Evolutionary conservation across 371 early-diverging fungal species (phyloP), one percentile per base, ranked within the genome.

Genomic region (Fennellomyces sp.): DNA sequence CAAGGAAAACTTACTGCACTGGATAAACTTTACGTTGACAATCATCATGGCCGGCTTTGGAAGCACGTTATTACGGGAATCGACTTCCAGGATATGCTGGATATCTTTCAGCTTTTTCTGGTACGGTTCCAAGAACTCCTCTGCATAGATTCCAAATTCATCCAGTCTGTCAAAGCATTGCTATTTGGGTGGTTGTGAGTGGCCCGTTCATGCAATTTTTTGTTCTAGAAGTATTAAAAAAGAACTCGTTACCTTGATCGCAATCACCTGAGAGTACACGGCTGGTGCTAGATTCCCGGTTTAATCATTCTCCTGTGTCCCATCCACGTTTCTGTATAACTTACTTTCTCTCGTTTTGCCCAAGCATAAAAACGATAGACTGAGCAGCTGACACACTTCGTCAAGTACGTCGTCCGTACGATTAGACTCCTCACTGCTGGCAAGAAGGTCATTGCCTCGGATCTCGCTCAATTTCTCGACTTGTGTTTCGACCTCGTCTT

Each of bases 311-410:
- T n/a, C n/a, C n/a, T n/a, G n/a, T n/a, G n/a, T n/a, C n/a, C n/a
- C n/a, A n/a, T n/a, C n/a, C n/a, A n/a, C n/a, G n/a, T n/a, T n/a
- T n/a, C n/a, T n/a, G n/a, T n/a, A 0, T 27, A 17, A 19, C 64
- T 39, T 73, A 75, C 88, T 81, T 74, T 92, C 92, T 62, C 83
- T 76, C 59, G 83, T 89, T 64, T 90, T 92, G 23, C 92, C 92
- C 41, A 91, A 58, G 5, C 88, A 87, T 71, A 92, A 73, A 68
- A 87, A 92, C 60, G 90, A 89, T 53, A 92, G 75, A 51, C 90
- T 90, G 12, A 92, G 75, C 56, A 92, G 80, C 61, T 90, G 89
- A 66, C 86, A 88, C 41, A 89, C 85, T 38, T 91, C 91, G 51
- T 92, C 91, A 12, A 91, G 70, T 27, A 91, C 82, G 58, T 83